Evolutionary conservation across 176 grass and related monocot species (phyloP), one percentile per base, ranked within the genome.

Genomic region (Dendrocalamus sinicus): DNA sequence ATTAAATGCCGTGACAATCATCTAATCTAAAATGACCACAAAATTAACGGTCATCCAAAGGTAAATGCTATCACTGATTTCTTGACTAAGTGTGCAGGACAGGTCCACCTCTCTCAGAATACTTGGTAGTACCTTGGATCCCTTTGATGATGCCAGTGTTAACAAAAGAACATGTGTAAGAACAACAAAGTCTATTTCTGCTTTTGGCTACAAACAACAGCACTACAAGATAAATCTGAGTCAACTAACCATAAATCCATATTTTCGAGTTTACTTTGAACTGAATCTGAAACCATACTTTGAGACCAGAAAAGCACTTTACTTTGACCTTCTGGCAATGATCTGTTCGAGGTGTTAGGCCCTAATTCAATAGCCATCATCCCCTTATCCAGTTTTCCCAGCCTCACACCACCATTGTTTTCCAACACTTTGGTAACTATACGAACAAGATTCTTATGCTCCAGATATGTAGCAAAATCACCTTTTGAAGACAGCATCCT

Each of bases 171-270:
- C 26, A 37, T 53, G 40, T 37, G 26, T 22, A 74, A 76, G 83
- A 86, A 77, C 30, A 67, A 61, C 28, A 83, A 43, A 54, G 40
- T 68, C 26, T 82, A 67, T 46, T 69, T 73, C 50, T 90, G 83
- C 59, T 77, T 83, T 81, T 76, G 82, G 58, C 46, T 72, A 89
- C 95, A 98, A 92, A 95, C 55, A 85, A 98, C 91, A 87, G 89
- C 80, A 86, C 65, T 84, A 80, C 95, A 98, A n/a, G 95, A 92
- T 44, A n/a, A 93, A 91, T 98, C 95, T 52, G 77, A 89, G 86
- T 93, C 91, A 43, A 93, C 55, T 74, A 91, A 88, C 95, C 93
- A 98, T 75, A 98, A 87, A 76, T 80, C 82, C 40, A 85, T 75
- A 73, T 82, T 89, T 85, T 81, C 39, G 12, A 98, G 89, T 76